Percentiles rank a stretch among this genome's conserved stretches.
phyloP scores from a whole-genome alignment of 106 monocot genomes.

The Allium cepa region DNA sequence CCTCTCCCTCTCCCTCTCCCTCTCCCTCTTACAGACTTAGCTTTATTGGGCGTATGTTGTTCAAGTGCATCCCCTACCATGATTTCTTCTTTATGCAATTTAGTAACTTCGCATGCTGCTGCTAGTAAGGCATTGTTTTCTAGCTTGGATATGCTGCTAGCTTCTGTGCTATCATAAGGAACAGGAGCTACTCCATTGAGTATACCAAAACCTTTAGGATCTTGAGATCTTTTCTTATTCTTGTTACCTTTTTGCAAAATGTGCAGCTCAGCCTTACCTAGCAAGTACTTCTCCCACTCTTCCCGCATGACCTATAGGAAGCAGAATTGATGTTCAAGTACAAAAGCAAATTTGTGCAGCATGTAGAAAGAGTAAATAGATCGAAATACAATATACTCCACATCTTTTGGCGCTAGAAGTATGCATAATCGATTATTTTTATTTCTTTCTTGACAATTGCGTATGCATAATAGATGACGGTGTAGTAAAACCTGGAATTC shows the following conservation, averaged over 20 bases:
- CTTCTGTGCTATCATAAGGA: constrained; percentile 38
- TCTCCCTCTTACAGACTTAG: constrained; percentile 23
- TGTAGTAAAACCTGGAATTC: no score
- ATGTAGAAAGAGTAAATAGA: not conserved
- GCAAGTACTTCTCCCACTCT: constrained; percentile 94
- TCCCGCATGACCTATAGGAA: constrained; percentile 62
- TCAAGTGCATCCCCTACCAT: constrained; percentile 11
- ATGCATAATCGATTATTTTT: no score
- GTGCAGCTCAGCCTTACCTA: constrained; percentile 76
- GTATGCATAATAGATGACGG: no score
- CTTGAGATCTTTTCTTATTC: constrained; percentile 46
- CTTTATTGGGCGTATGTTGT: constrained; percentile 3
- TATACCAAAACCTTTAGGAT: constrained; percentile 87
- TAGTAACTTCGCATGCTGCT: constrained; percentile 60
- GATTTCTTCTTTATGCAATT: constrained; percentile 30
- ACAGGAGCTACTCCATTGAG: constrained; percentile 58
- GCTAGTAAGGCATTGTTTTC: constrained; percentile 85
- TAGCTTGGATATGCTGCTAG: constrained; percentile 49
- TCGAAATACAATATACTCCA: not conserved
- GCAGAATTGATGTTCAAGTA: not conserved
- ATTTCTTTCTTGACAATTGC: no score
- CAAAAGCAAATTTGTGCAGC: not conserved
- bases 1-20: constrained; percentile 18
- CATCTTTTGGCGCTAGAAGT: not conserved
- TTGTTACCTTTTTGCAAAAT: constrained; percentile 52